Conservation (phyloP, 2,329 filamentous ascomycete genomes). For the Fusarium sp. region DNA sequence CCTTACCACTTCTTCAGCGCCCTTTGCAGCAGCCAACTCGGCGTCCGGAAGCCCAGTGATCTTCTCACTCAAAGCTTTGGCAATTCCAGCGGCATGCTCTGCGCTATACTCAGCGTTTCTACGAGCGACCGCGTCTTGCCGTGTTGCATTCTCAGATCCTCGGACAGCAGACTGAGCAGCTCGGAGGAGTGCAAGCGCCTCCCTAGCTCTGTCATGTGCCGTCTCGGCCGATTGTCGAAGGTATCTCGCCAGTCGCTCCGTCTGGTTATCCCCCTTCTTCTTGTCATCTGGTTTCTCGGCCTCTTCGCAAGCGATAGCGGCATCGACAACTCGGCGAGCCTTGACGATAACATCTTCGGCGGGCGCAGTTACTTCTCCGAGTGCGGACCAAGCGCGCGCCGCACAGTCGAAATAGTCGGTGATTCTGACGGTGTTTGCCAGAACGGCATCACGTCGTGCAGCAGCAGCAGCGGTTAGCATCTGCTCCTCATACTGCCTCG, state of each 20-base stretch:
- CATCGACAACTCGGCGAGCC: slow-evolving; percentile 26
- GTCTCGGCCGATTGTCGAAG: slow-evolving; percentile 34
- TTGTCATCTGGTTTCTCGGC: slow-evolving; percentile 29
- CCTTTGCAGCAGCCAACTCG: slow-evolving; percentile 20
- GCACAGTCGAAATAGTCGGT: slow-evolving; percentile 31
- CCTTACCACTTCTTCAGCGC: slow-evolving; percentile 19
- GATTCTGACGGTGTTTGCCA: neutral
- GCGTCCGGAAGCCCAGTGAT: slow-evolving; percentile 24
- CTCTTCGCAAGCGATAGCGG: slow-evolving; percentile 25
- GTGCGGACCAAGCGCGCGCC: slow-evolving; percentile 28
- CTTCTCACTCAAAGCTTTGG: slow-evolving; percentile 10
- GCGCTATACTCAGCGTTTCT: slow-evolving; percentile 16
- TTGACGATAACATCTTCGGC: slow-evolving; percentile 33
- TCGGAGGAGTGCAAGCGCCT: slow-evolving; percentile 26
- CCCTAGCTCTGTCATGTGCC: slow-evolving; percentile 28
- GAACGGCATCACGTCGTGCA: slow-evolving; percentile 22
- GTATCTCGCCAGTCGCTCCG: slow-evolving; percentile 16
- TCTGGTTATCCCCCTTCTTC: slow-evolving; percentile 21
- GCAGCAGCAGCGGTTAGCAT: slow-evolving; percentile 15
- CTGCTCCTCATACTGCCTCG: slow-evolving; percentile 31
- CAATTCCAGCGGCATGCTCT: neutral
- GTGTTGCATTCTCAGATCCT: slow-evolving; percentile 13
- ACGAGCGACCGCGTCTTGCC: slow-evolving; percentile 25
- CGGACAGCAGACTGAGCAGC: slow-evolving; percentile 25
- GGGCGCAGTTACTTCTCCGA: slow-evolving; percentile 32